Conservation (phyloP, 2,329 filamentous ascomycete genomes). For the Phyllosticta citribraziliensis region DNA sequence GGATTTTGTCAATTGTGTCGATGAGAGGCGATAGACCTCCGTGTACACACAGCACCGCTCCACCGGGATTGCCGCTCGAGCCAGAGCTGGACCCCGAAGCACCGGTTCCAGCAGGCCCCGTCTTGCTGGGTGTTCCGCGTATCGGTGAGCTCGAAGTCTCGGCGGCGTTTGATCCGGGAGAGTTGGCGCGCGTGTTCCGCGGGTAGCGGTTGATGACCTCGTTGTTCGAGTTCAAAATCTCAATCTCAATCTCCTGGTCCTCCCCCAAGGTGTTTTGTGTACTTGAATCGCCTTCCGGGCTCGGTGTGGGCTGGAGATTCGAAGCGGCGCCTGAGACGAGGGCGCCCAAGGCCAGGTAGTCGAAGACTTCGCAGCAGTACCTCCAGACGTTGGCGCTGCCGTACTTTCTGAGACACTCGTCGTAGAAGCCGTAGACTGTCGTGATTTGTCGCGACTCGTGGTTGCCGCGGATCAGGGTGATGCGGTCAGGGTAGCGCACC, state of each 20-base stretch:
- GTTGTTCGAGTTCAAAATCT: constrained; percentile 79
- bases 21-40: constrained; percentile 86
- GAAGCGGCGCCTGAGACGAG: constrained; percentile 77
- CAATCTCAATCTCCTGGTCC: constrained; percentile 72
- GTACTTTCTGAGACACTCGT: constrained; percentile 93
- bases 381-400: constrained; percentile 95
- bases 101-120: constrained; percentile 67
- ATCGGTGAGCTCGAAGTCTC: constrained; percentile 29
- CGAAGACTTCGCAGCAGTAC: constrained; percentile 93
- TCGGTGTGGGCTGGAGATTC: constrained; percentile 53
- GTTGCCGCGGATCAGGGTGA: constrained; percentile 90
- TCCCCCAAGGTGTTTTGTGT: constrained; percentile 38
- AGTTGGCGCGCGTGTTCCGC: constrained; percentile 24
- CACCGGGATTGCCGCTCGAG: constrained; percentile 51
- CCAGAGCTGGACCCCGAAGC: constrained; percentile 61
- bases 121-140: constrained; percentile 20
- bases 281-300: constrained; percentile 38
- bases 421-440: constrained; percentile 96
- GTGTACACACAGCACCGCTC: constrained; percentile 90
- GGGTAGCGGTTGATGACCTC: constrained; percentile 66
- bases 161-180: background rate
- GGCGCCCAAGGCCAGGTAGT: constrained; percentile 86
- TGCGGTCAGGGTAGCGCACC: constrained; percentile 93
- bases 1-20: constrained; percentile 90
- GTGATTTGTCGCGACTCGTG: constrained; percentile 96